Percentiles rank a stretch among this genome's conserved stretches.
Evolutionary conservation across 2,329 filamentous ascomycete species (phyloP).

Genomic region (Penicillium sp.): DNA sequence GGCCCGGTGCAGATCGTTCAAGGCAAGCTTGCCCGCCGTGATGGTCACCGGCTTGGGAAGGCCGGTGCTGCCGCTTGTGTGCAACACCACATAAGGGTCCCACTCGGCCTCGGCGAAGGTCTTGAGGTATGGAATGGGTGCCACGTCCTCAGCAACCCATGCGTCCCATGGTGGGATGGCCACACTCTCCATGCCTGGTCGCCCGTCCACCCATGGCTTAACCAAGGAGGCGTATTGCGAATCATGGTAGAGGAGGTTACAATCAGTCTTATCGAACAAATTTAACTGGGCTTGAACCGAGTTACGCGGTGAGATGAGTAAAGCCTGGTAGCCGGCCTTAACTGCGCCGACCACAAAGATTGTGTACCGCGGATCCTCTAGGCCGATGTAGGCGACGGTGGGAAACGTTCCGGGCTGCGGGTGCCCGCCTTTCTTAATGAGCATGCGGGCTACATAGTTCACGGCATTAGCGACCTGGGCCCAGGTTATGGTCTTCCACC

Average conservation of each 20-base stretch:
- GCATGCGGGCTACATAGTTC: constrained; percentile 3
- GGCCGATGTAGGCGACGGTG: constrained; percentile 7
- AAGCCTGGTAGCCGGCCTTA: constrained; percentile 7
- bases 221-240: constrained; percentile 1
- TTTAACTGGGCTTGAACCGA: constrained; percentile 3
- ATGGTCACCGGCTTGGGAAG: constrained; percentile 9
- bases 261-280: not conserved
- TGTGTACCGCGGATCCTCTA: constrained; percentile 4
- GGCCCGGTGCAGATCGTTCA: not conserved
- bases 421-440: not conserved
- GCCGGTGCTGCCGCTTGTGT: constrained; percentile 9
- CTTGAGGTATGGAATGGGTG: constrained; percentile 2
- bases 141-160: not conserved
- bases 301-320: constrained; percentile 8
- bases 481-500: constrained; percentile 6
- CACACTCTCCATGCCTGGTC: not conserved
- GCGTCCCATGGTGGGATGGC: not conserved
- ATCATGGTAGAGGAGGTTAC: constrained; percentile 4
- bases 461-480: constrained; percentile 7
- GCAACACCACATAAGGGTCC: constrained; percentile 6
- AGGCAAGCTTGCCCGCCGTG: not conserved
- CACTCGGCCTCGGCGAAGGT: constrained; percentile 3
- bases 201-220: constrained; percentile 1
- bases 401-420: constrained; percentile 1
- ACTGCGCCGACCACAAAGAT: constrained; percentile 4